Conservation (phyloP, 345 rosid species). For the Brassica cretica region DNA sequence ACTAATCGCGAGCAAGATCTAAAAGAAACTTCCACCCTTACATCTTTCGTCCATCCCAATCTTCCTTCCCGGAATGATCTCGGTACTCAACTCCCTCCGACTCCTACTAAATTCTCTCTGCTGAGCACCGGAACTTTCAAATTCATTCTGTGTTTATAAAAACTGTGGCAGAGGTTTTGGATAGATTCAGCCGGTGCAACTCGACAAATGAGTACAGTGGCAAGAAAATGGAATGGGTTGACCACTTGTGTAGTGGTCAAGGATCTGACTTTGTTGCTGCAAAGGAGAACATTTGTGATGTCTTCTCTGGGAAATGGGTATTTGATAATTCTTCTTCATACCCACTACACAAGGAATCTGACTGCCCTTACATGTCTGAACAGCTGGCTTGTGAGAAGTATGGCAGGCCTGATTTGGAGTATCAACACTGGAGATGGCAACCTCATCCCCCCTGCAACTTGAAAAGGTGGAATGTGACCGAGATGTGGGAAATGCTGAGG, state of each 20-base stretch:
- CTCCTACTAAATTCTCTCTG: conserved; percentile 1
- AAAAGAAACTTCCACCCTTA: conserved; percentile 22
- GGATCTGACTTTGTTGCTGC: conserved; percentile 13
- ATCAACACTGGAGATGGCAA: conserved; percentile 96
- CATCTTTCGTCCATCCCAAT: conserved; percentile 62
- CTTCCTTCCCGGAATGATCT: conserved; percentile 22
- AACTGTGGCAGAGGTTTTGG: conserved; percentile 57
- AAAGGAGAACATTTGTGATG: conserved; percentile 58
- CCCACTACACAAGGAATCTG: conserved; percentile 76
- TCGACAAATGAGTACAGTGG: conserved; percentile 65
- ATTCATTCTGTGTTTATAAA: not conserved
- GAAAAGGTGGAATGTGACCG: conserved; percentile 84
- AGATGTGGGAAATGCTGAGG: conserved; percentile 96
- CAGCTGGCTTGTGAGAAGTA: conserved; percentile 94
- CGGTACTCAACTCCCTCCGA: conserved; percentile 39
- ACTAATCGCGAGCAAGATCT: conserved; percentile 14
- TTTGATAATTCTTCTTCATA: conserved; percentile 60
- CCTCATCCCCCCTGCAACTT: conserved; percentile 76
- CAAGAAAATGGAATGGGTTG: conserved; percentile 61
- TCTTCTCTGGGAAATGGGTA: conserved; percentile 89
- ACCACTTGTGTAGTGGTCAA: conserved; percentile 5
- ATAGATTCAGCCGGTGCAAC: conserved; percentile 81
- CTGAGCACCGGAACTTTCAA: not conserved
- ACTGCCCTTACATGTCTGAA: conserved; percentile 96
- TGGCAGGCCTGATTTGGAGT: conserved; percentile 79